Evolutionary conservation across 2,329 filamentous ascomycete species (phyloP), one percentile per base, ranked within the genome.

Genomic region (Calycina herbarum): DNA sequence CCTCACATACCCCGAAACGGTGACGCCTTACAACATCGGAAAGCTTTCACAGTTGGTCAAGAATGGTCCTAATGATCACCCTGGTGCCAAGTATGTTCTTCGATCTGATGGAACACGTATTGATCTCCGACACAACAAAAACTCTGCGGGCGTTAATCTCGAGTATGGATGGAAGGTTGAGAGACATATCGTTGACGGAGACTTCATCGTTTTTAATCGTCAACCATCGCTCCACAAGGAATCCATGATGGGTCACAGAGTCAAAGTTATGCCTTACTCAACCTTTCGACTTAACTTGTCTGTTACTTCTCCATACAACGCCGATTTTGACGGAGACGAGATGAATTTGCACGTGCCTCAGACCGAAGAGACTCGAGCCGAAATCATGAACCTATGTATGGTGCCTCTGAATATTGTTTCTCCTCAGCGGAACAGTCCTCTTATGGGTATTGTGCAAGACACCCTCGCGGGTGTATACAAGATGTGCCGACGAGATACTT

Each of bases 331-430:
- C 76, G 95, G 95, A 81, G 95, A 99, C 78, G 95, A 99, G 80
- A 99, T 99, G 95, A 99, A 99, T 77, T 87, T 99, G 81, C 95
- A 99, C 85, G 96, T 99, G 62, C 96, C 95, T 3, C 95, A 99
- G 76, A 95, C 92, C 45, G 94, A 99, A 76, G 96, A 99, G 79
- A 96, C 96, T 40, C 91, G 95, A 67, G 93, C 96, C 57, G 95
- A 99, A 79, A 88, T 99, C 72, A 92, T 89, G 78, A 90, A 98
- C 77, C 86, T 99, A 15, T 98, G 94, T 78, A 90, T 98, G 85
- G 95, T 99, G n/a, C 95, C 95, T 0, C 86, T 95, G 73, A 97
- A 99, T 78, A 98, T 99, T 74, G 96, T 99, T 10, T 99, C 96
- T 1, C 95, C 95, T 4, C 95, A 99, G 79, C 89, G 94, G 76